A percentile compares a stretch with the other conserved stretches of the same genome.
Conservation (phyloP, 2,329 filamentous ascomycete genomes). For the Chrysosporium queenslandicum region DNA sequence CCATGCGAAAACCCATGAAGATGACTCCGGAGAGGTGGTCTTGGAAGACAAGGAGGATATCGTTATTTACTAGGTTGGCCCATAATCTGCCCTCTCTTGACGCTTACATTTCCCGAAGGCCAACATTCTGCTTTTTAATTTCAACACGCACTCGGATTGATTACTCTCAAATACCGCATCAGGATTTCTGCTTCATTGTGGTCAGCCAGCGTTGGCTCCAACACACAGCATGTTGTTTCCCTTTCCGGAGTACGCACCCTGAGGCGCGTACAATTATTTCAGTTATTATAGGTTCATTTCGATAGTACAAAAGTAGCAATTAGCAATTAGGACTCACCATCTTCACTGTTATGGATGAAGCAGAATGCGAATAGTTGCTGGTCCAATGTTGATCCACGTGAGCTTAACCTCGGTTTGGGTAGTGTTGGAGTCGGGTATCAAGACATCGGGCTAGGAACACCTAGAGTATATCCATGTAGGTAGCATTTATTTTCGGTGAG, state of each 20-base stretch:
- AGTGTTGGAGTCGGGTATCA: background rate
- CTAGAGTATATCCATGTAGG: no score
- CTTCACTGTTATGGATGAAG: no score
- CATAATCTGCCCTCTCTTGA: background rate
- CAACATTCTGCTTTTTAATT: no score
- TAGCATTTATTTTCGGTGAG: no score
- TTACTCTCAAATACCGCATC: no score
- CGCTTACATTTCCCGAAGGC: background rate
- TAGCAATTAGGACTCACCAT: background rate
- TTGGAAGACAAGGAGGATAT: conserved; percentile 81
- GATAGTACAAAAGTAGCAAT: background rate
- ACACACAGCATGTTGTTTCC: background rate
- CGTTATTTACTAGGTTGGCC: conserved; percentile 61
- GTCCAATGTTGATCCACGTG: background rate
- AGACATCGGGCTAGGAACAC: no score
- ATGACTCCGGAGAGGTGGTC: conserved; percentile 66
- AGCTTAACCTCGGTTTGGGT: conserved; percentile 1
- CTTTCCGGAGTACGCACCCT: no score
- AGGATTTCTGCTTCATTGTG: no score
- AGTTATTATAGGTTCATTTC: background rate
- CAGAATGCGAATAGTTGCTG: background rate
- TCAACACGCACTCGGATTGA: background rate
- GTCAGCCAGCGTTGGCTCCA: background rate
- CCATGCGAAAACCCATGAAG: conserved; percentile 45
- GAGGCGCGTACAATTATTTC: no score